Evolutionary conservation across 495 filamentous ascomycete genomes (phyloP), one percentile per base, ranked within the genome.

Genomic region (Achaetomiella virescens): DNA sequence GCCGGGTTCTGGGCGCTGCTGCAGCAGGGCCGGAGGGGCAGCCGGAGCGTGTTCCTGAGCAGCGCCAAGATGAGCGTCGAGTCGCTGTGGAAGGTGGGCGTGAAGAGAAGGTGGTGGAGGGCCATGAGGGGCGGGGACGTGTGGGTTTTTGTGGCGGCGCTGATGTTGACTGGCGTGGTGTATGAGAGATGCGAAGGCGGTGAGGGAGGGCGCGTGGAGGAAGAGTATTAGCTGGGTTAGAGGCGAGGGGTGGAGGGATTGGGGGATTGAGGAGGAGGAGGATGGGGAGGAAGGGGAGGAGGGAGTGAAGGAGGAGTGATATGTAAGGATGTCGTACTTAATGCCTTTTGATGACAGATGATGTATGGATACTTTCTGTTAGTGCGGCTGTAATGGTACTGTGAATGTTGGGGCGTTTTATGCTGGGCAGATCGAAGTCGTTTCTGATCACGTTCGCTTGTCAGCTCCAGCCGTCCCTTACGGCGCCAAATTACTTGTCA

Each of bases 1-100:
- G 90, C 85, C 1, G 93, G 93, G 2, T 62, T 91, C 17, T 96
- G 90, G 81, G 87, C 87, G 5, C 83, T 87, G 65, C 69, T 96
- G 12, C 80, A 87, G 59, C 72, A 54, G 21, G 54, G 49, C 5
- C 41, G 81, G 22, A 72, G 75, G 15, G 75, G 81, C 44, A 87
- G 85, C 37, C 65, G 85, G 8, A 70, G 72, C 4, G 81, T 83
- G 52, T 88, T 88, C 67, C 58, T 95, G 59, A 89, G 90, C 60
- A 81, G 81, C 41, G 83, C 85, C 54, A 78, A 91, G 20, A 66
- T 84, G 9, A 88, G 86, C 37, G 72, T 96, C 29, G 87, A 96
- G 62, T 86, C 81, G 35, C 66, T 88, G 41, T 97, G 90, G 90
- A 96, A 96, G 75, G 87, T 95, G 0, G 88, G 91, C 11, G 81